Evolutionary conservation across 2,329 filamentous ascomycete genomes (phyloP).

Genomic region (Fusarium pseudonygamai): DNA sequence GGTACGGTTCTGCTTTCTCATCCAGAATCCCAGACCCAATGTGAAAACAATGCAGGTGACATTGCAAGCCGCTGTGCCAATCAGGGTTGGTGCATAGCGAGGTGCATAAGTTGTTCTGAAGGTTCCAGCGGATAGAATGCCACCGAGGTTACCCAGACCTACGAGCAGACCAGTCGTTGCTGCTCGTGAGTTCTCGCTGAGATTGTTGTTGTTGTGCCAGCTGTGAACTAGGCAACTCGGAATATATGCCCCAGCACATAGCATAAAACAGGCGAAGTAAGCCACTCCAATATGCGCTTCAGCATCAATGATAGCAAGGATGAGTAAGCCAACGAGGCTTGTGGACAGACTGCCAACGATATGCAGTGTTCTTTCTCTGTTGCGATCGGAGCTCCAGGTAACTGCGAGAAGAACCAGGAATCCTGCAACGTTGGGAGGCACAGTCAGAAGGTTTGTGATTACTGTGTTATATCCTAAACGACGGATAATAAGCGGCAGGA

Average conservation of each 20-base stretch:
- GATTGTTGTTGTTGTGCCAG: conserved; percentile 64
- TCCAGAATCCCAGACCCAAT: conserved; percentile 16
- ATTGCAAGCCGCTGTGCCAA: conserved; percentile 51
- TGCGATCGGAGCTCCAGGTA: not conserved
- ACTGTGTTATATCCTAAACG: not conserved
- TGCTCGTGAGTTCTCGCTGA: conserved; percentile 58
- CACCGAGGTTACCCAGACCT: conserved; percentile 59
- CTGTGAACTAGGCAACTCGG: conserved; percentile 57
- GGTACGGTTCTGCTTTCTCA: not conserved
- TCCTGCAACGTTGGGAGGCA: not conserved
- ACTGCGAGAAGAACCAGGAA: not conserved
- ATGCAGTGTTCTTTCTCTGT: not conserved
- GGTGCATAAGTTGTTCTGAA: conserved; percentile 60
- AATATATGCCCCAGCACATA: conserved; percentile 57
- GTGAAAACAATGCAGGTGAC: conserved; percentile 34
- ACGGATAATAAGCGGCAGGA: not conserved
- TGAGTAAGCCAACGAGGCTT: not conserved
- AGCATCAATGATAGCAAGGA: not conserved
- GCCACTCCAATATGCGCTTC: conserved; percentile 48
- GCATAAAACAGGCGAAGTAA: conserved; percentile 61
- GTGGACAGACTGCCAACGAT: not conserved
- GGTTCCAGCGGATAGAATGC: conserved; percentile 55
- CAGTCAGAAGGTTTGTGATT: not conserved
- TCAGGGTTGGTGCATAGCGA: conserved; percentile 57
- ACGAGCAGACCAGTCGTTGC: conserved; percentile 59